A percentile compares a stretch with the other conserved stretches of the same genome.
phyloP scores from a whole-genome alignment of 768 basidiomycete genomes.

The Boletus speciosus region DNA sequence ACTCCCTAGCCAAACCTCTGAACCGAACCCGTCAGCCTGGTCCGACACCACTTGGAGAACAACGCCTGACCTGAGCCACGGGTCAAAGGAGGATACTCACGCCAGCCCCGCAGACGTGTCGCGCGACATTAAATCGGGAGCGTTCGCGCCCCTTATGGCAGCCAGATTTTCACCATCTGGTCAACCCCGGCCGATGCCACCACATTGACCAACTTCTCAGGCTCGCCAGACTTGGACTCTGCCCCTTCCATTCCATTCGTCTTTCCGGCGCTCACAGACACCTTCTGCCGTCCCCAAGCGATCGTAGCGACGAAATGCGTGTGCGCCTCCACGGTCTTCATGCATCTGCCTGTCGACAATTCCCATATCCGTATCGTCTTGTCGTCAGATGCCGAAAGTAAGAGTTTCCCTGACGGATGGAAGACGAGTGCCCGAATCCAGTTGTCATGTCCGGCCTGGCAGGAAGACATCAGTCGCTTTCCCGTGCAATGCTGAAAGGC shows the following conservation, averaged over 20 bases:
- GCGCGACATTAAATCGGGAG: slow-evolving; percentile 2
- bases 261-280: slow-evolving; percentile 40
- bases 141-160: slow-evolving; percentile 40
- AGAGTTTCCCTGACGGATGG: slow-evolving; percentile 85
- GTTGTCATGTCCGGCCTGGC: slow-evolving; percentile 76
- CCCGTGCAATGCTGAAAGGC: not conserved
- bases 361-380: slow-evolving; percentile 92
- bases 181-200: slow-evolving; percentile 68
- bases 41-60: not conserved
- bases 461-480: slow-evolving; percentile 7
- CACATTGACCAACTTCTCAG: slow-evolving; percentile 64
- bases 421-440: slow-evolving; percentile 88
- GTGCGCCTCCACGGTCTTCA: slow-evolving; percentile 86
- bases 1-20: slow-evolving; percentile 7
- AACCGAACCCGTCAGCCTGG: slow-evolving; percentile 5
- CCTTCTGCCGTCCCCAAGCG: slow-evolving; percentile 68
- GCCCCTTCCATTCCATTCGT: slow-evolving; percentile 37
- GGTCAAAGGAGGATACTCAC: slow-evolving; percentile 13
- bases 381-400: slow-evolving; percentile 91
- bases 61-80: slow-evolving; percentile 16
- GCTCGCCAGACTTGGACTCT: slow-evolving; percentile 29
- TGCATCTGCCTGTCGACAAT: slow-evolving; percentile 76
- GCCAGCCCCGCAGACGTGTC: slow-evolving; percentile 9
- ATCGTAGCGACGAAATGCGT: slow-evolving; percentile 79
- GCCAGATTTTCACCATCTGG: slow-evolving; percentile 63